phyloP scores from a whole-genome alignment of 73 alveolate genomes.

The Symbiodinium natans region DNA sequence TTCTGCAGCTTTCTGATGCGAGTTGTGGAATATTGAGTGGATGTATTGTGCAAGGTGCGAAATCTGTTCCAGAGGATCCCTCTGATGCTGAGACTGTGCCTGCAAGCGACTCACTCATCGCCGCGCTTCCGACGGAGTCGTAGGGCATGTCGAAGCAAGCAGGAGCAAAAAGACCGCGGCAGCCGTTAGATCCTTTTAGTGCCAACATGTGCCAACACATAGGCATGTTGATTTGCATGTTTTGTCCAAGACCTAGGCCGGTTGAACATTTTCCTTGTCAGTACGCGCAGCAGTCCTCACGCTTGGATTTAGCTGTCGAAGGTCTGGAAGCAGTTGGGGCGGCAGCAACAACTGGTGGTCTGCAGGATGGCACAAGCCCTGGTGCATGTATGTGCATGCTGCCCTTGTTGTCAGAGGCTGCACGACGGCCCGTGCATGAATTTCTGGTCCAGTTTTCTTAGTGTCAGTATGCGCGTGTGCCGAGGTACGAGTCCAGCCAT shows the following conservation, averaged over 20 bases:
- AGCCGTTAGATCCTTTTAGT: too few relatives aligned
- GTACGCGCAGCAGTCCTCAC: not conserved
- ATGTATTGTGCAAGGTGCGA: too few relatives aligned
- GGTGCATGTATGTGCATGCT: not conserved
- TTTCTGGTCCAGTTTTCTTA: not conserved
- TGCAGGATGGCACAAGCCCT: not conserved
- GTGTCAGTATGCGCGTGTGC: not conserved
- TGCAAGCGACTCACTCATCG: not conserved
- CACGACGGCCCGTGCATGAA: too few relatives aligned
- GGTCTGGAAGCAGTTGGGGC: not conserved
- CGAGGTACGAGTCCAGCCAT: not conserved
- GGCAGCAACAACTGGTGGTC: not conserved
- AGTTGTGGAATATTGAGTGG: too few relatives aligned
- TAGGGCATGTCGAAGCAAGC: not conserved
- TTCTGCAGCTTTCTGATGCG: too few relatives aligned
- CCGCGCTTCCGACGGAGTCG: not conserved
- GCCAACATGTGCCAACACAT: too few relatives aligned
- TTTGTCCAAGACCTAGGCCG: not conserved
- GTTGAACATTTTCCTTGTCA: not conserved
- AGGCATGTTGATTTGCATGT: too few relatives aligned
- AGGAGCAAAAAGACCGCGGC: not conserved
- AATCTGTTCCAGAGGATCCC: not conserved
- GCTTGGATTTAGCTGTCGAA: not conserved
- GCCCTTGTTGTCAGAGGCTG: too few relatives aligned
- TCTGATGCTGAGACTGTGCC: not conserved